Evolutionary conservation across 164 flowering plant genomes (phyloP).

Genomic region (Aristolochia contorta): DNA sequence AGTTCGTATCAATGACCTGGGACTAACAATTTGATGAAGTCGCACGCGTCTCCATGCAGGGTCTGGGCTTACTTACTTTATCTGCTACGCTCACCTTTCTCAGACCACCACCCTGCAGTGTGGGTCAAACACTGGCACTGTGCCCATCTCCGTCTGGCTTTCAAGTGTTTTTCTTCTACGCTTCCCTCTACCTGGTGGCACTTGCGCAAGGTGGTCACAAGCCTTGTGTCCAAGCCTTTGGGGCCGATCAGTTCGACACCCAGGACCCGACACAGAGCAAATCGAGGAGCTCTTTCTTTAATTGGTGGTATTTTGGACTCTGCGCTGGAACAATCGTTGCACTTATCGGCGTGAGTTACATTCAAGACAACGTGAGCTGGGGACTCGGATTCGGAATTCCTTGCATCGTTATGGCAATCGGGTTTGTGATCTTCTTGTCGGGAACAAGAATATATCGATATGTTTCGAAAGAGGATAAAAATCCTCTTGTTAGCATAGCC

Average conservation of each 20-base stretch:
- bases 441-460: not conserved
- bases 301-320: conserved; percentile 15
- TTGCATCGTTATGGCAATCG: not conserved
- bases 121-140: not conserved
- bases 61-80: conserved; percentile 35
- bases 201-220: conserved; percentile 12
- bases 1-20: too few species aligned
- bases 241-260: conserved; percentile 14
- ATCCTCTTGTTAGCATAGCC: conserved; percentile 1
- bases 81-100: conserved; percentile 27
- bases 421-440: not conserved
- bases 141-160: not conserved
- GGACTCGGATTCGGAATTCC: conserved; percentile 5
- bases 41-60: conserved; percentile 24
- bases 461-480: not conserved
- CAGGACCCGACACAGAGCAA: conserved; percentile 2
- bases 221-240: conserved; percentile 17
- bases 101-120: conserved; percentile 12
- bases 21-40: too few species aligned
- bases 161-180: conserved; percentile 8
- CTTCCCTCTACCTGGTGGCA: conserved; percentile 15
- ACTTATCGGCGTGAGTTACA: not conserved
- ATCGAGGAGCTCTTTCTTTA: conserved; percentile 13
- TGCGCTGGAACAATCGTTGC: not conserved
- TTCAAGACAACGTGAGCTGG: conserved; percentile 8